Percentiles rank a stretch among this genome's conserved stretches.
These are phyloP conservation scores for Trichoderma gamsii DNA, from an alignment of 495 filamentous ascomycete genomes.

Conservation along the genomic window DNA sequence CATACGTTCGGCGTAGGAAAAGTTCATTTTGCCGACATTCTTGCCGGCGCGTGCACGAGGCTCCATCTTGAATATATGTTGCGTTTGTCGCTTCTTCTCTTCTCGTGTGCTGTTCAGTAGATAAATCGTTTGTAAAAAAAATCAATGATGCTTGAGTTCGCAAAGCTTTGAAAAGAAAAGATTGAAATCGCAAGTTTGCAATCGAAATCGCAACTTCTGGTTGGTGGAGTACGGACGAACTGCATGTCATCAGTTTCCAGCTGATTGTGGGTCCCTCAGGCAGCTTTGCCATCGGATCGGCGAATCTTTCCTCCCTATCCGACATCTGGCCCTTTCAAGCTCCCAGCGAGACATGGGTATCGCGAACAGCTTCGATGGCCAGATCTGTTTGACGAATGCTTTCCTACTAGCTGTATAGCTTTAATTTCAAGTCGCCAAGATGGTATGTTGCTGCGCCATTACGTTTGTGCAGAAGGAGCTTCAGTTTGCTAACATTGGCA, in stretches of 20 bases:
- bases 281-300: background rate
- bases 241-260: slow-evolving; percentile 8
- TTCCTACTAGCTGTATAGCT: background rate
- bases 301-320: slow-evolving; percentile 11
- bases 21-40: slow-evolving; percentile 86
- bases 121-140: background rate
- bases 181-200: background rate
- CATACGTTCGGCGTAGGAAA: slow-evolving; percentile 68
- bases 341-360: background rate
- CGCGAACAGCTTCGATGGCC: background rate
- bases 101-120: background rate
- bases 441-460: slow-evolving; percentile 20
- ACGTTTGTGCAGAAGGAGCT: background rate
- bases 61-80: slow-evolving; percentile 48
- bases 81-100: background rate
- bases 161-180: background rate
- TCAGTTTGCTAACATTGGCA: slow-evolving; percentile 26
- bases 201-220: slow-evolving; percentile 13
- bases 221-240: background rate
- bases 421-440: slow-evolving; percentile 17
- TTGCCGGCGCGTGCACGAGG: slow-evolving; percentile 70
- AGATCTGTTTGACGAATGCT: background rate
- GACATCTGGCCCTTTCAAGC: slow-evolving; percentile 1
- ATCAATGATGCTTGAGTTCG: background rate
- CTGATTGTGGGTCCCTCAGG: background rate